phyloP scores from a whole-genome alignment of 768 basidiomycete genomes.

The Tulasnella sp. region DNA sequence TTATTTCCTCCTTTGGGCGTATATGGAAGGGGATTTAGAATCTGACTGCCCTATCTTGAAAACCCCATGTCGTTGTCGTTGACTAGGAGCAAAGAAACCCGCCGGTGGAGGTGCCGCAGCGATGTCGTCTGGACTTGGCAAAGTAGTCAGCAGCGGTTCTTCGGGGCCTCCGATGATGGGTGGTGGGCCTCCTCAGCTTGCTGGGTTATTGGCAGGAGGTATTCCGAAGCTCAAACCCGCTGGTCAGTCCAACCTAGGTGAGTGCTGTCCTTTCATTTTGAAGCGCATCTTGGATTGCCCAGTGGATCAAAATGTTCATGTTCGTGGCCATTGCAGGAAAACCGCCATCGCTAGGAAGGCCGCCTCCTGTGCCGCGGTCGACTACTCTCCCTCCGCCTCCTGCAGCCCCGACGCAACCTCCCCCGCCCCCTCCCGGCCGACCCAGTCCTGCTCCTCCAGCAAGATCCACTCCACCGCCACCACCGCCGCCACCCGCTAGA shows the following conservation, averaged over 20 bases:
- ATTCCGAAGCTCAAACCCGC: slow-evolving; percentile 84
- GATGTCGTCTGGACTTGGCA: slow-evolving; percentile 37
- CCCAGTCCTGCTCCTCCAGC: slow-evolving; percentile 30
- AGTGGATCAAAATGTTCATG: background rate
- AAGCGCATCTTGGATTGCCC: background rate
- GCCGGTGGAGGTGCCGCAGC: slow-evolving; percentile 27
- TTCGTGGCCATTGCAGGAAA: slow-evolving; percentile 41
- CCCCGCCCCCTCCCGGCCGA: slow-evolving; percentile 24
- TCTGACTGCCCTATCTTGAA: background rate
- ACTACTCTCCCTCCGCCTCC: slow-evolving; percentile 26
- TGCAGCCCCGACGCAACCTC: slow-evolving; percentile 30
- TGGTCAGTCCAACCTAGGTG: slow-evolving; percentile 53
- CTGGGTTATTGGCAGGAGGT: slow-evolving; percentile 80
- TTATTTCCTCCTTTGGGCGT: background rate
- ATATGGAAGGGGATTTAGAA: background rate
- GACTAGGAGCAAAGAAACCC: slow-evolving; percentile 27
- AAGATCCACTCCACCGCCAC: slow-evolving; percentile 25
- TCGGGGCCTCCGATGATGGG: slow-evolving; percentile 34
- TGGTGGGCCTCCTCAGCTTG: slow-evolving; percentile 70
- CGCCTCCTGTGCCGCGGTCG: slow-evolving; percentile 55
- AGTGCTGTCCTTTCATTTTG: slow-evolving; percentile 25
- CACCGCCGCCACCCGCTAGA: slow-evolving; percentile 18
- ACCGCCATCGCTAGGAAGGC: slow-evolving; percentile 55
- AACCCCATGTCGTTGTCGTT: background rate
- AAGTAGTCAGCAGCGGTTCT: slow-evolving; percentile 33